Base-by-base conservation (phyloP, 2,329 filamentous ascomycete species). In the Calonectria hongkongensis region DNA sequence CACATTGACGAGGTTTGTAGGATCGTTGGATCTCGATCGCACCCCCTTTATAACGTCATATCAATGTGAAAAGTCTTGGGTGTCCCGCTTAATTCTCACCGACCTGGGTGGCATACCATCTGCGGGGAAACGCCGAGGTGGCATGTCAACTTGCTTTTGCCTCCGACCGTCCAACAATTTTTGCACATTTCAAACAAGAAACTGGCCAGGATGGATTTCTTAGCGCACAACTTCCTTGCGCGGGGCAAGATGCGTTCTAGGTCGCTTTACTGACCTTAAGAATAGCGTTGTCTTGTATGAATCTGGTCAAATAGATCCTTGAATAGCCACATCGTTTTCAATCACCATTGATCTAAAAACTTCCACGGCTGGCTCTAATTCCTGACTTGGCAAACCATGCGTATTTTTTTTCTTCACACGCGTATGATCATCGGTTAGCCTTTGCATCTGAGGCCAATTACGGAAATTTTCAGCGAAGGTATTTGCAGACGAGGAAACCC, bases 191-290 rank as follows among this genome's bases (percentile, higher is more conserved):
- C 54, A 58, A 58, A 15, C 33, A 39, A 15, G 21, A 41, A 41
- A 60, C 54, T 28, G 36, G 21, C 21, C 21, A 21, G 21, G 21
- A 21, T 21, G 39, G 39, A 60, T 36, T 7, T 12, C 8, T 41
- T 60, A 41, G 54, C 54, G 54, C 33, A 41, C n/a, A 60, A 60
- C 54, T 39, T 60, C 33, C 41, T 41, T 41, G 4, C 33, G 33
- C 39, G 21, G 54, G 54, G 28, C n/a, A 5, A 21, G 8, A 41
- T 18, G 16, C 21, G 18, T 41, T 21, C 16, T 41, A 28, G 5
- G 21, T 25, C 30, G 39, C 21, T 27, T 60, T 8, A 36, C 21
- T 41, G n/a, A n/a, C n/a, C n/a, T n/a, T 27, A 60, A 60, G n/a
- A 60, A 60, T 41, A 60, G 54, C 30, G 54, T 13, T 41, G 21